Conservation (phyloP, 2,329 filamentous ascomycete genomes). For the Rutstroemia sp. region DNA sequence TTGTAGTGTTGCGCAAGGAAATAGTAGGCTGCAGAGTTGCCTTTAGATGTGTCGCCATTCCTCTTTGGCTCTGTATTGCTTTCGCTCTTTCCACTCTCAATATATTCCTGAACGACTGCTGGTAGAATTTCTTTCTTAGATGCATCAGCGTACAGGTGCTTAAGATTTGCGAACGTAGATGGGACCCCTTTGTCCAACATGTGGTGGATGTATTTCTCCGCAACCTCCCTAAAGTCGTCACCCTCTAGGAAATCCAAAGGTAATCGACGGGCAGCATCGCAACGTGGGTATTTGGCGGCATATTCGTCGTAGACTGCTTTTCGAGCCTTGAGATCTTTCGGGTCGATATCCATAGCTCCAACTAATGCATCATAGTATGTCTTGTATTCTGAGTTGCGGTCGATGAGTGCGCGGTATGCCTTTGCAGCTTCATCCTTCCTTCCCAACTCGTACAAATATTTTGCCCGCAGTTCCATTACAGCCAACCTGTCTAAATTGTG, state of each 20-base stretch:
- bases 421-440: slow-evolving; percentile 72
- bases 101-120: slow-evolving; percentile 71
- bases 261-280: slow-evolving; percentile 78
- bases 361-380: slow-evolving; percentile 78
- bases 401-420: slow-evolving; percentile 73
- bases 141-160: slow-evolving; percentile 76
- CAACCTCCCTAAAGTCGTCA: slow-evolving; percentile 71
- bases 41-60: slow-evolving; percentile 46
- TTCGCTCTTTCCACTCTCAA: slow-evolving; percentile 46
- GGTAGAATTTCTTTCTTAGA: slow-evolving; percentile 73
- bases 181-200: slow-evolving; percentile 92
- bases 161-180: slow-evolving; percentile 94
- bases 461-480: slow-evolving; percentile 76
- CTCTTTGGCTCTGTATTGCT: slow-evolving; percentile 35
- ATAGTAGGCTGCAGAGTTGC: slow-evolving; percentile 75
- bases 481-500: slow-evolving; percentile 75
- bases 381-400: slow-evolving; percentile 82
- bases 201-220: slow-evolving; percentile 68
- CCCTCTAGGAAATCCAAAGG: slow-evolving; percentile 83
- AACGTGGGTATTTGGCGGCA: slow-evolving; percentile 71
- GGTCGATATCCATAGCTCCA: slow-evolving; percentile 56
- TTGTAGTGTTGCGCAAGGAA: slow-evolving; percentile 98
- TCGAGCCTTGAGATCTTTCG: slow-evolving; percentile 52
- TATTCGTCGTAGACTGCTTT: slow-evolving; percentile 78
- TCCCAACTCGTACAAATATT: slow-evolving; percentile 73